Evolutionary conservation across 2,329 filamentous ascomycete species (phyloP).

Genomic region (Dactylonectria macrodidyma): DNA sequence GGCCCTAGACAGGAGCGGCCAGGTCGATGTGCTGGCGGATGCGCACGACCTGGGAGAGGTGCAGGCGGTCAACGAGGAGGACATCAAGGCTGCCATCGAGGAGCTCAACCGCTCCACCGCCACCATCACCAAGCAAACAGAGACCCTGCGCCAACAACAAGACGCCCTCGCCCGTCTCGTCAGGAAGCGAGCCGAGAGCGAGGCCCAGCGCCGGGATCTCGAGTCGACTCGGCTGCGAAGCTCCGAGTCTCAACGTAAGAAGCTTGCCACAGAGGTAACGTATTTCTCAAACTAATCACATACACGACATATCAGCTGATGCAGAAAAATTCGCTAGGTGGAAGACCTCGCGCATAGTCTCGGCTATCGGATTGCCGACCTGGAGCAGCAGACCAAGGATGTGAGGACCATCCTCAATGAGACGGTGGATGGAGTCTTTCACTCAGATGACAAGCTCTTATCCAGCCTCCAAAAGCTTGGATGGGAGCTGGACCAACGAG

Average conservation of each 20-base stretch:
- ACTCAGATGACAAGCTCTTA: conserved; percentile 76
- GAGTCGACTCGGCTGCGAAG: conserved; percentile 48
- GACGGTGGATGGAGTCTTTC: conserved; percentile 65
- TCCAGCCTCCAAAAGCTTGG: conserved; percentile 77
- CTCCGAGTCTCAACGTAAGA: conserved; percentile 57
- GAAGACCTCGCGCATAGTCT: conserved; percentile 64
- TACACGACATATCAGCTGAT: conserved; percentile 1
- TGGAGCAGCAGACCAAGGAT: conserved; percentile 66
- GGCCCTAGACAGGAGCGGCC: conserved; percentile 63
- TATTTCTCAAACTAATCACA: neutral
- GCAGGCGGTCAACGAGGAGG: conserved; percentile 70
- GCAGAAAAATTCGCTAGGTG: conserved; percentile 53
- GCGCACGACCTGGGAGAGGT: conserved; percentile 62
- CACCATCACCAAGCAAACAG: conserved; percentile 75
- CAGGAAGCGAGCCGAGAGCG: conserved; percentile 55
- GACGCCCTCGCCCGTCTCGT: conserved; percentile 69
- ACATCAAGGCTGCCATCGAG: conserved; percentile 73
- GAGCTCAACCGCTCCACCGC: conserved; percentile 76
- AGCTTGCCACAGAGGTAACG: conserved; percentile 59
- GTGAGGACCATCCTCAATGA: conserved; percentile 62
- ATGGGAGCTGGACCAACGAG: conserved; percentile 69
- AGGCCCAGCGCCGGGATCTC: conserved; percentile 48
- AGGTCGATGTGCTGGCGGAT: conserved; percentile 62
- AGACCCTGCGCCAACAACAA: conserved; percentile 73
- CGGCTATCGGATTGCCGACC: conserved; percentile 61